Percentiles rank a stretch among this genome's conserved stretches.
Evolutionary conservation across 495 filamentous ascomycete genomes (phyloP).

Genomic region (Trichodelitschia bisporula): DNA sequence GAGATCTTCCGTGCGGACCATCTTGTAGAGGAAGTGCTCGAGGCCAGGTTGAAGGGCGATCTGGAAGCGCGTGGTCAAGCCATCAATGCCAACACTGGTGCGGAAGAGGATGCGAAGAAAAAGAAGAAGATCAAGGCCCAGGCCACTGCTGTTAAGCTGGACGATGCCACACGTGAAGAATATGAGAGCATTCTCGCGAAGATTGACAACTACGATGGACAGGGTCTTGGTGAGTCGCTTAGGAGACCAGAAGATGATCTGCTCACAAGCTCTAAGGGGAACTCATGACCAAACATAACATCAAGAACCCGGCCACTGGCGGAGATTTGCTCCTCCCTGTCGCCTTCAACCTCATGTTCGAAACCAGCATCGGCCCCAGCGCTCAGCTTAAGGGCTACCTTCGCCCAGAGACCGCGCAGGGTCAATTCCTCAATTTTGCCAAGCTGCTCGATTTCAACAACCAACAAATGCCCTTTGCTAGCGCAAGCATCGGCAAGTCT

Average conservation of each 20-base stretch:
- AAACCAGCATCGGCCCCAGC: conserved; percentile 43
- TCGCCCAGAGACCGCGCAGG: conserved; percentile 45
- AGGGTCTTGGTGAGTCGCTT: background rate
- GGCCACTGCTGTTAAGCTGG: conserved; percentile 37
- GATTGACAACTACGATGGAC: conserved; percentile 10
- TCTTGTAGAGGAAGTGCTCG: conserved; percentile 79
- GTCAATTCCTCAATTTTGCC: conserved; percentile 50
- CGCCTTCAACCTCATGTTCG: conserved; percentile 55
- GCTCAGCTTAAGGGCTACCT: conserved; percentile 37
- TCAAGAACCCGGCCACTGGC: conserved; percentile 37
- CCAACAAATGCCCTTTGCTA: conserved; percentile 48
- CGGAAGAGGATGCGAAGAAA: conserved; percentile 35
- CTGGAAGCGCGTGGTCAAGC: conserved; percentile 32
- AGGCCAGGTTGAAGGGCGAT: conserved; percentile 44
- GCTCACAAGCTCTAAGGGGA: conserved; percentile 16
- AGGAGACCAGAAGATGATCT: background rate
- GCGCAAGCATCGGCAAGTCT: conserved; percentile 52
- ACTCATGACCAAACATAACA: conserved; percentile 38
- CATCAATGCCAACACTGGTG: conserved; percentile 20
- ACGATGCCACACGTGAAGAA: conserved; percentile 36
- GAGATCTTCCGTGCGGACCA: conserved; percentile 94
- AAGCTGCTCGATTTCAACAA: conserved; percentile 65
- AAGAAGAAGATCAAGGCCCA: conserved; percentile 24
- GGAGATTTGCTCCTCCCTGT: conserved; percentile 36
- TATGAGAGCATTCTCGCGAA: conserved; percentile 47